phyloP scores from a whole-genome alignment of 345 rosid genomes.

The Abelmoschus esculentus region DNA sequence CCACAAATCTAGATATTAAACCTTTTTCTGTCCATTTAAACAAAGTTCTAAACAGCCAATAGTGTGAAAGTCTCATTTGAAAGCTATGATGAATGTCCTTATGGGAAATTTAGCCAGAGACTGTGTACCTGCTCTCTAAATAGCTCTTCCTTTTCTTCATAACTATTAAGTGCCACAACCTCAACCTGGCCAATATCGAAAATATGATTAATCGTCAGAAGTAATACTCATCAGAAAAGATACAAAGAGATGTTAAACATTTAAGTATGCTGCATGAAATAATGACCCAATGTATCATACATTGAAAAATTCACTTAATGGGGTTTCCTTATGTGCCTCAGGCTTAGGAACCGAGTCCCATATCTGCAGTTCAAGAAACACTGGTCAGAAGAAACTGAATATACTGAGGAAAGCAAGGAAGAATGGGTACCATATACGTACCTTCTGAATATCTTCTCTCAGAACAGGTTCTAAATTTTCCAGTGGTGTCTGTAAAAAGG shows the following conservation, averaged over 20 bases:
- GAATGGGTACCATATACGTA: constrained; percentile 22
- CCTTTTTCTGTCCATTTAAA: constrained; percentile 1
- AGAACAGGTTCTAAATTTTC: constrained; percentile 92
- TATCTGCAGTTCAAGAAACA: constrained; percentile 48
- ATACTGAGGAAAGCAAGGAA: constrained; percentile 9
- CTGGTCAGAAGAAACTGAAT: constrained; percentile 5
- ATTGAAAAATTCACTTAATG: constrained; percentile 90
- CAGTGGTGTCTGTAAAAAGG: constrained; percentile 68
- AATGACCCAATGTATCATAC: constrained; percentile 31
- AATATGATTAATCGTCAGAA: constrained; percentile 5
- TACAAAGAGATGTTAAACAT: constrained; percentile 8
- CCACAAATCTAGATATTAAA: neutral
- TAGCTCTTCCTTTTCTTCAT: constrained; percentile 92
- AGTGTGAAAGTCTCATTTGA: neutral
- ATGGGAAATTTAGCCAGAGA: neutral
- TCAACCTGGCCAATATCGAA: constrained; percentile 58
- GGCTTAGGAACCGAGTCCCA: constrained; percentile 99
- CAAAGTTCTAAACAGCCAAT: neutral
- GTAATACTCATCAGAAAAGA: constrained; percentile 7
- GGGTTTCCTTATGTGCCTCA: constrained; percentile 85
- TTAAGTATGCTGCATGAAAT: neutral
- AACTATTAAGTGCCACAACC: constrained; percentile 97
- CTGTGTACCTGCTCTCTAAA: constrained; percentile 81
- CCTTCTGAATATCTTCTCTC: constrained; percentile 99
- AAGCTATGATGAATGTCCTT: neutral